Conservation (phyloP, 2,329 filamentous ascomycete genomes). For the Exophiala aquamarina region DNA sequence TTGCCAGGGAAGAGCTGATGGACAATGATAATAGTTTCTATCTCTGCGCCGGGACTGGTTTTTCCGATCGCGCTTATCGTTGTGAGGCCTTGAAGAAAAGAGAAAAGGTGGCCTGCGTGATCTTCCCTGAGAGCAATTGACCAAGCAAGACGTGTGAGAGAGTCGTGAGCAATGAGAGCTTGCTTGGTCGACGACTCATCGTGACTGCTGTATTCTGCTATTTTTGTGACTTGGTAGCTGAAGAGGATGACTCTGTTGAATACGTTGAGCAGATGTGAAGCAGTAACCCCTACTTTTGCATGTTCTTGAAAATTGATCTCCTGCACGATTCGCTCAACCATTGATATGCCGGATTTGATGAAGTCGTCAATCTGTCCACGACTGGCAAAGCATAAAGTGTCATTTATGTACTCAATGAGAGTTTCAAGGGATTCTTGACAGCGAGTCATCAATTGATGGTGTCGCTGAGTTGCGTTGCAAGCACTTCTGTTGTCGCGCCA, state of each 20-base stretch:
- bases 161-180: conserved; percentile 4
- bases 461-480: too few species aligned
- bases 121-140: conserved; percentile 11
- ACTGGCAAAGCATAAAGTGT: conserved; percentile 8
- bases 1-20: conserved; percentile 8
- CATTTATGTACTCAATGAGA: conserved; percentile 12
- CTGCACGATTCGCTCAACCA: conserved; percentile 6
- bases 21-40: conserved; percentile 17
- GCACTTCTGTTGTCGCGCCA: too few species aligned
- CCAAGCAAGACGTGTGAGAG: conserved; percentile 14
- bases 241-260: conserved; percentile 15
- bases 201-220: not conserved
- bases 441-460: too few species aligned
- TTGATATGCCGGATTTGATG: not conserved
- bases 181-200: not conserved
- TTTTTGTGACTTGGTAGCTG: conserved; percentile 9
- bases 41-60: conserved; percentile 1
- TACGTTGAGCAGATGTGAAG: conserved; percentile 3
- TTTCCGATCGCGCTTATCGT: not conserved
- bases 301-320: not conserved
- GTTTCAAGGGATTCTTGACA: conserved; percentile 5
- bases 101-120: conserved; percentile 5
- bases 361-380: conserved; percentile 6
- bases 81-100: conserved; percentile 5
- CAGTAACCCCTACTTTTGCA: not conserved